Base-by-base conservation (phyloP, 2,329 filamentous ascomycete genomes). In the Hypoxylon sp. region DNA sequence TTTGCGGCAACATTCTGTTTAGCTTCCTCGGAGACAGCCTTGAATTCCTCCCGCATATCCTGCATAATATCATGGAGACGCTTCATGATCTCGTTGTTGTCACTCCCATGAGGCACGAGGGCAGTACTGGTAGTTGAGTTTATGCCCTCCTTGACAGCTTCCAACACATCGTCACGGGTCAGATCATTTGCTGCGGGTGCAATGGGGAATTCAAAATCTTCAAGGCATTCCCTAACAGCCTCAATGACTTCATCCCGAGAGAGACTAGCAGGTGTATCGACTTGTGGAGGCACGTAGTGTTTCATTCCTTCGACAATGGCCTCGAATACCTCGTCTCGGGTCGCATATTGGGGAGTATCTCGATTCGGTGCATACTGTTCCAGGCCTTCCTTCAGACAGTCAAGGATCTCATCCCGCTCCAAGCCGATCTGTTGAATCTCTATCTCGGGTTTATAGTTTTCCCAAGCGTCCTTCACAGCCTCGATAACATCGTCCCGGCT, bases 401-500 rank as follows among this genome's bases (percentile, higher is more conserved):
- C 89, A 13, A 98, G 84, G 52, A 98, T 92, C 76, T 98, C 95
- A 11, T 98, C 93, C 4, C 93, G 88, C 78, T 97, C 95, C 0
- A 98, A 84, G 1, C 94, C 95, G 69, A 97, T 92, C 74, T 97
- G 93, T 74, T 97, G 92, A 3, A 97, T 86, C 73, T 97, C 91
- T 55, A 97, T 93, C 74, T 98, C 93, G 0, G 95, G 95, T 80
- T 97, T 97, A 81, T 97, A 97, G 59, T 90, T 93, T 77, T 98
- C 95, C 89, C 94, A 97, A 0, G 94, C 95, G 73, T 97, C 94
- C 73, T 91, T 90, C 13, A 98, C 92, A 2, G 94, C 94, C 29
- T 92, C 87, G 1, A 98, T 87, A 37, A 98, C 93, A 65, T 97
- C 93, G 53, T 97, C 93, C 72, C 92, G 89, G 73, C 89, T 91